Evolutionary conservation across 1,284 basidiomycete genomes (phyloP).

Genomic region (Melampsora abietis-canadensis): DNA sequence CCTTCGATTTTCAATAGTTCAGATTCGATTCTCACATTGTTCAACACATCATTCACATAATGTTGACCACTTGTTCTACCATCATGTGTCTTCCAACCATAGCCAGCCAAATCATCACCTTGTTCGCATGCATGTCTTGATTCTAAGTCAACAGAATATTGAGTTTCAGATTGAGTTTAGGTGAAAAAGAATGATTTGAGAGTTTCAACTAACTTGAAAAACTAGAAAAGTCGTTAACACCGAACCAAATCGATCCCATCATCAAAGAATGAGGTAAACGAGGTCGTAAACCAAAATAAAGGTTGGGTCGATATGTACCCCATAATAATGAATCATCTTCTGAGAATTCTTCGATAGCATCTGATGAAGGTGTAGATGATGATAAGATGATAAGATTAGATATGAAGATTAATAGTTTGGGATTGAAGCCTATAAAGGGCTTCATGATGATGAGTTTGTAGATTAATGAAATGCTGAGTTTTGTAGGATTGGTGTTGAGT

Average conservation of each 20-base stretch:
- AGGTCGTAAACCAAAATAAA: constrained; percentile 87
- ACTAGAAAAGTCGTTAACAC: constrained; percentile 69
- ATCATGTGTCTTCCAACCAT: constrained; percentile 85
- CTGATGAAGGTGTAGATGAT: neutral
- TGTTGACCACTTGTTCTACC: constrained; percentile 78
- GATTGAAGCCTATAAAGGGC: neutral
- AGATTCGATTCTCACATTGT: constrained; percentile 80
- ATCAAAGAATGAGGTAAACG: constrained; percentile 77
- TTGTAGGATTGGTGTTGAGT: too few relatives aligned
- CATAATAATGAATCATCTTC: constrained; percentile 65
- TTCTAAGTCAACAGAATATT: constrained; percentile 56
- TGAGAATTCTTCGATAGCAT: neutral
- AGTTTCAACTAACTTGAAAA: constrained; percentile 46
- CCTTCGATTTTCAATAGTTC: constrained; percentile 77
- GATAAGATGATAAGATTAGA: neutral
- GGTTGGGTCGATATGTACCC: constrained; percentile 83
- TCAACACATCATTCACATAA: constrained; percentile 71
- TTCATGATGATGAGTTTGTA: neutral
- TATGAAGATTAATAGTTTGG: neutral
- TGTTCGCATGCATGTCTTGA: constrained; percentile 86
- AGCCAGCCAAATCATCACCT: constrained; percentile 71
- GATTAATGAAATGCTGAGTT: neutral
- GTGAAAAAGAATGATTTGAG: neutral
- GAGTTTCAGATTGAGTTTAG: constrained; percentile 4
- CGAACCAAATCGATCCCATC: constrained; percentile 89